A percentile compares a stretch with the other conserved stretches of the same genome.
phyloP scores from a whole-genome alignment of 768 basidiomycete genomes.

The Peribolospora kevripleyi region DNA sequence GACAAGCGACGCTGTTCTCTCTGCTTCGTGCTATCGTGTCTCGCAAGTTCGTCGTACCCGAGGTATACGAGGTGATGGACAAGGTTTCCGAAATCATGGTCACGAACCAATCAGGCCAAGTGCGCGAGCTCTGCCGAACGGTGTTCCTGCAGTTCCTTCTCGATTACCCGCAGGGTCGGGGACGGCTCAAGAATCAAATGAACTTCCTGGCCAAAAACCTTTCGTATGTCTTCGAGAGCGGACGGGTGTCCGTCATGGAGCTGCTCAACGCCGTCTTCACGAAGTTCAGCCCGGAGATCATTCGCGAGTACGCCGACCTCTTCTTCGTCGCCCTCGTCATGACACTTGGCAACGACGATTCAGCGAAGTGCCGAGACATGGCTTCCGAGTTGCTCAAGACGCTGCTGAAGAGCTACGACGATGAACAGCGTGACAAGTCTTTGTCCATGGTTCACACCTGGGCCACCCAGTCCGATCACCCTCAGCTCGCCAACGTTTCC shows the following conservation, averaged over 20 bases:
- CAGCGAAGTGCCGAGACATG: slow-evolving; percentile 67
- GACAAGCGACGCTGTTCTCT: slow-evolving; percentile 65
- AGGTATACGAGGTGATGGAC: slow-evolving; percentile 94
- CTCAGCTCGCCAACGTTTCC: slow-evolving; percentile 43
- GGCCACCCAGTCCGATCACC: slow-evolving; percentile 38
- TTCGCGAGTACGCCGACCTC: slow-evolving; percentile 60
- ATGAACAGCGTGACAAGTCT: slow-evolving; percentile 31
- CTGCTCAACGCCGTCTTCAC: slow-evolving; percentile 55
- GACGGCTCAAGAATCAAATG: slow-evolving; percentile 66
- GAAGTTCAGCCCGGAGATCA: slow-evolving; percentile 54
- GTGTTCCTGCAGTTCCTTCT: slow-evolving; percentile 79
- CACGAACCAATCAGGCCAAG: slow-evolving; percentile 67
- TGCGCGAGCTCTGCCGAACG: slow-evolving; percentile 73
- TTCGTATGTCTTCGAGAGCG: slow-evolving; percentile 70
- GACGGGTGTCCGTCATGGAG: slow-evolving; percentile 81
- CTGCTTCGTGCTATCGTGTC: slow-evolving; percentile 74
- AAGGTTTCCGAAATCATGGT: slow-evolving; percentile 76
- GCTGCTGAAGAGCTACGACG: slow-evolving; percentile 44
- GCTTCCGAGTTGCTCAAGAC: slow-evolving; percentile 58
- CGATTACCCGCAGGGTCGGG: slow-evolving; percentile 90
- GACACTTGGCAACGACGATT: slow-evolving; percentile 82
- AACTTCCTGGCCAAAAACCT: slow-evolving; percentile 77
- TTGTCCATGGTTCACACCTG: slow-evolving; percentile 54
- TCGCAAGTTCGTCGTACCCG: slow-evolving; percentile 75
- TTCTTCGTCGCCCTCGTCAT: slow-evolving; percentile 78